phyloP scores from a whole-genome alignment of 768 basidiomycete genomes.

The Phlebiopsis flavidoalba region DNA sequence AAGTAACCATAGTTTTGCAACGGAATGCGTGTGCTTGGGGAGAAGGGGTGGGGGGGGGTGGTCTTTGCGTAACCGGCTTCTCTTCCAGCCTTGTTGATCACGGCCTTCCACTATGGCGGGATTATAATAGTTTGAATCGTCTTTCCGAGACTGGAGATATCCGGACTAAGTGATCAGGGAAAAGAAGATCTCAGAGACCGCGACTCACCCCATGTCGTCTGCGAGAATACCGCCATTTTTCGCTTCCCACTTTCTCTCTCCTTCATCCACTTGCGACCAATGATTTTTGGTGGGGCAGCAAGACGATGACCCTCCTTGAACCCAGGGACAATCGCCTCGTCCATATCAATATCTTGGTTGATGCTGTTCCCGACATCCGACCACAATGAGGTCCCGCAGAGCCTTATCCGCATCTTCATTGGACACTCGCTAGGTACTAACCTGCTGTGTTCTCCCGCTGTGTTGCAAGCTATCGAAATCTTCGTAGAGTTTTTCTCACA shows the following conservation, averaged over 20 bases:
- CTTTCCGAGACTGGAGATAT: constrained; percentile 61
- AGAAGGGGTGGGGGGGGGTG: no score
- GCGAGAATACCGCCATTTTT: constrained; percentile 81
- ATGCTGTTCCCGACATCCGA: constrained; percentile 29
- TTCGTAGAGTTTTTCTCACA: constrained; percentile 27
- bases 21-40: constrained; percentile 43
- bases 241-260: constrained; percentile 77
- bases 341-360: constrained; percentile 46
- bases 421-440: constrained; percentile 13
- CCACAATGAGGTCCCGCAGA: constrained; percentile 21
- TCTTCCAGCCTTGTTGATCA: constrained; percentile 61
- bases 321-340: constrained; percentile 68
- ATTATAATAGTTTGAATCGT: constrained; percentile 90
- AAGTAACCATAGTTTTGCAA: background rate
- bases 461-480: constrained; percentile 26
- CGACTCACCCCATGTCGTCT: constrained; percentile 78
- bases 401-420: constrained; percentile 20
- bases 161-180: background rate
- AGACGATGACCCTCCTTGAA: constrained; percentile 62
- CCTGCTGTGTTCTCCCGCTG: constrained; percentile 17
- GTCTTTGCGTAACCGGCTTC: constrained; percentile 66
- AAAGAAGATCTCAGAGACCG: background rate
- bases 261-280: constrained; percentile 85
- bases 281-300: constrained; percentile 84
- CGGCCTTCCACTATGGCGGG: constrained; percentile 82